Evolutionary conservation across 192 early-diverging fungal genomes (phyloP).

Genomic region (Radiomyces spectabilis): DNA sequence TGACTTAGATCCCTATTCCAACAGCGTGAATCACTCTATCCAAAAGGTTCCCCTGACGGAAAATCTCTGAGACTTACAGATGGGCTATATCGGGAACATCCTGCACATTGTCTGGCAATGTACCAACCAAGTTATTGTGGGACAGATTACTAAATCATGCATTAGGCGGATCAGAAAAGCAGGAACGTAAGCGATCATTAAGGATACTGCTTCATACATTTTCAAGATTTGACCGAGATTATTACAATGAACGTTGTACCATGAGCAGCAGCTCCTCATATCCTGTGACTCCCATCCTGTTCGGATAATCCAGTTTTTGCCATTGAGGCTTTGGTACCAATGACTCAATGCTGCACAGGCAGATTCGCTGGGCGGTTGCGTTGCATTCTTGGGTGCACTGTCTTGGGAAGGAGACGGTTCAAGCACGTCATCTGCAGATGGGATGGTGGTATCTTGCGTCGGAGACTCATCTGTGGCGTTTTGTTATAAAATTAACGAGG

Average conservation of each 20-base stretch:
- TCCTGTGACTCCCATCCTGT: conserved; percentile 20
- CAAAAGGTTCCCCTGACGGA: too few species aligned
- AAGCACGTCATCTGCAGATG: too few species aligned
- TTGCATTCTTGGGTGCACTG: too few species aligned
- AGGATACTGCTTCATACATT: conserved; percentile 26
- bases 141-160: conserved; percentile 7
- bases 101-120: conserved; percentile 15
- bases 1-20: conserved; percentile 14
- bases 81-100: conserved; percentile 10
- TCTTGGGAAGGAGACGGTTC: too few species aligned
- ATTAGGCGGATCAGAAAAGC: too few species aligned
- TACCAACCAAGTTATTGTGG: conserved; percentile 21
- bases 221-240: conserved; percentile 13
- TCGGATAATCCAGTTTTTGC: conserved; percentile 13
- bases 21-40: neutral
- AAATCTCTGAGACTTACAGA: conserved; percentile 11
- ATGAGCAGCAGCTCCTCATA: conserved; percentile 24
- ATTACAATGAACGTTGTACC: conserved; percentile 19
- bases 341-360: conserved; percentile 16
- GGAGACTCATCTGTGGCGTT: too few species aligned
- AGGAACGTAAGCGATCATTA: too few species aligned
- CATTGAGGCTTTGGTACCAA: conserved; percentile 11
- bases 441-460: too few species aligned
- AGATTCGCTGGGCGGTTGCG: too few species aligned
- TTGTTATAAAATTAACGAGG: too few species aligned